A percentile compares a stretch with the other conserved stretches of the same genome.
Evolutionary conservation across 75 land plant species (phyloP).

Genomic region (Pinus taeda): DNA sequence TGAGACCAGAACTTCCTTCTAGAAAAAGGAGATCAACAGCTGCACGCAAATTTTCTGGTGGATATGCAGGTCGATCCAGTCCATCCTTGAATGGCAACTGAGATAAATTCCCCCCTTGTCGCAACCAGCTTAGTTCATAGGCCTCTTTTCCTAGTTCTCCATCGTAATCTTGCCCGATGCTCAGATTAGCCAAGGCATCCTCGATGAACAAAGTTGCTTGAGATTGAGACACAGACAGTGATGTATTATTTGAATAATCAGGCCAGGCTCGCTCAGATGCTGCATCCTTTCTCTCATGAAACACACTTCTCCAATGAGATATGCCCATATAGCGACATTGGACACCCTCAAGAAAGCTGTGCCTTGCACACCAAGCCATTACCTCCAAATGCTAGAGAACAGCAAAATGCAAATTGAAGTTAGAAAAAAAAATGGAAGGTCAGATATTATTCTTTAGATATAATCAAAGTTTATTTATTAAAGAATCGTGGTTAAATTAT

Average conservation of each 20-base stretch:
- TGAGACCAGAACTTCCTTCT: constrained; percentile 75
- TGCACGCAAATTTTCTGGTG: constrained; percentile 75
- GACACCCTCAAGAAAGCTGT: constrained; percentile 67
- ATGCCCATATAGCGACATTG: constrained; percentile 41
- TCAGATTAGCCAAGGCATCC: constrained; percentile 79
- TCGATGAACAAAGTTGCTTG: constrained; percentile 78
- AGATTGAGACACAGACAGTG: constrained; percentile 8
- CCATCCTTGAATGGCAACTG: constrained; percentile 17
- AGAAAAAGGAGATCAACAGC: constrained; percentile 86
- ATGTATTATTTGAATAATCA: constrained; percentile 18
- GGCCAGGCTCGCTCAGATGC: constrained; percentile 70
- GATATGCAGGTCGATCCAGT: constrained; percentile 51
- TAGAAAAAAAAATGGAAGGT: background rate
- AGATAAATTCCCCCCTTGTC: constrained; percentile 20
- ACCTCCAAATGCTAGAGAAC: constrained; percentile 76
- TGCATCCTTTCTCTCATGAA: constrained; percentile 67
- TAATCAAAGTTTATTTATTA: background rate
- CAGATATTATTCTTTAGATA: background rate
- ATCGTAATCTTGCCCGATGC: constrained; percentile 39
- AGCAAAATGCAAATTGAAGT: constrained; percentile 2
- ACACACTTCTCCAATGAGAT: constrained; percentile 52
- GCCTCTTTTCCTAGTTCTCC: constrained; percentile 21
- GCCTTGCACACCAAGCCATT: constrained; percentile 84
- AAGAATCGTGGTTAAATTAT: background rate
- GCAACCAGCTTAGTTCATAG: constrained; percentile 30